Base-by-base conservation (phyloP, 1,284 basidiomycete genomes). In the Nidula niveotomentosa region DNA sequence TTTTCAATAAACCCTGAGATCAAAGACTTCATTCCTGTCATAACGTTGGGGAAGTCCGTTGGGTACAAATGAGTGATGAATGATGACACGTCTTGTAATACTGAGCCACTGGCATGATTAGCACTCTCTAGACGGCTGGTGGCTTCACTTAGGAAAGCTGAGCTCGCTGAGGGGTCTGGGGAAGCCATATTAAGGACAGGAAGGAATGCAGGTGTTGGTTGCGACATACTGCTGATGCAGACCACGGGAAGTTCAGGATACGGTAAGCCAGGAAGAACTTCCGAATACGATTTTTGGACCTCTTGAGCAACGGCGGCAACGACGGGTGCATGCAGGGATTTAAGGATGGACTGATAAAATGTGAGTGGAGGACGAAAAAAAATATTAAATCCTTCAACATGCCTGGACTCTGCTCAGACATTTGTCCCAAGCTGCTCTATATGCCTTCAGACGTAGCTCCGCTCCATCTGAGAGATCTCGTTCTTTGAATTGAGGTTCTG, bases 181-280 rank as follows among this genome's bases (percentile, higher is more conserved):
- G 46, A 9, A 18, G 18, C 10, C 8, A 18, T 18, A 15, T 8
- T 45, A 3, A 62, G 59, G 15, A 68, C 54, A 17, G 65, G 59
- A 48, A 60, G 54, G 58, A 49, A 51, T 52, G 18, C 13, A 8
- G 18, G 13, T n/a, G 45, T 13, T 2, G 39, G 39, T 4, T 47
- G 45, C 45, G 18, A 23, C 76, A 45, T 58, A 85, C 85, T 78
- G 53, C 78, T 78, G 43, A 90, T 70, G 1, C 79, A 69, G 51
- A 85, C 69, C n/a, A 80, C 72, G 12, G 84, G 81, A 10, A 86
- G 61, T 60, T 86, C 84, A 9, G 72, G 59, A 49, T 76, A 76
- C 0, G 83, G 81, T 18, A 83, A 62, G 13, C 77, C 78, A n/a
- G 74, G 73, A 0, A 81, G 61, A 13, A 65, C 56, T 45, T 76